Percentiles rank a stretch among this genome's conserved stretches.
Evolutionary conservation across 345 rosid species (phyloP).

Genomic region (Carallia brachiata): DNA sequence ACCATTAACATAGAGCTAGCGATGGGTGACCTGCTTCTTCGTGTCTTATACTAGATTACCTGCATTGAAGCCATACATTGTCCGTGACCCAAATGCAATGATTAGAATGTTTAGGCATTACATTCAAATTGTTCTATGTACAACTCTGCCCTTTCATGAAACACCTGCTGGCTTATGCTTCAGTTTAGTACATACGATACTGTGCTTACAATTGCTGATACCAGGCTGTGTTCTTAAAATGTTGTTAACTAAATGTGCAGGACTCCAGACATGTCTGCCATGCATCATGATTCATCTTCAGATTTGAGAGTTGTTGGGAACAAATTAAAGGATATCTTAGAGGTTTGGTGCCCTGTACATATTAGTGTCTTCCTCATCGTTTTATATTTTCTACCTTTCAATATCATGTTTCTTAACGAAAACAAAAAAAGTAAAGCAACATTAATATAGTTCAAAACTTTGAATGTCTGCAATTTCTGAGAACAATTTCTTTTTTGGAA

Average conservation of each 20-base stretch:
- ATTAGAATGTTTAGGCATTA: too few relatives aligned
- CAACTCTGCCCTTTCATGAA: not conserved
- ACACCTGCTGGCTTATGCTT: not conserved
- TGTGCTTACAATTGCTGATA: not conserved
- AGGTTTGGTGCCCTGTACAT: constrained; percentile 37
- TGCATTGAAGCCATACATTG: too few relatives aligned
- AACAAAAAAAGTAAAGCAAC: too few relatives aligned
- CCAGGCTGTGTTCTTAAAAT: constrained; percentile 1
- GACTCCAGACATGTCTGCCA: constrained; percentile 80
- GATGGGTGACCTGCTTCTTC: too few relatives aligned
- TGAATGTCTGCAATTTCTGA: not conserved
- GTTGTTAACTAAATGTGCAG: constrained; percentile 33
- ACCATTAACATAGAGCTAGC: too few relatives aligned
- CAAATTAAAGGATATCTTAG: constrained; percentile 59
- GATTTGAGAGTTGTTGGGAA: constrained; percentile 61
- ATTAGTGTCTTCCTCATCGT: not conserved
- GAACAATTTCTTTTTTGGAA: not conserved
- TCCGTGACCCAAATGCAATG: too few relatives aligned
- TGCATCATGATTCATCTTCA: constrained; percentile 68
- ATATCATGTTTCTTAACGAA: not conserved
- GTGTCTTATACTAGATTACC: too few relatives aligned
- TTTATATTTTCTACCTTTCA: not conserved
- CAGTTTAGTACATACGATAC: too few relatives aligned
- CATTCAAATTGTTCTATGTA: too few relatives aligned
- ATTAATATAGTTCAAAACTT: not conserved